A percentile compares a stretch with the other conserved stretches of the same genome.
phyloP scores from a whole-genome alignment of 768 basidiomycete species.

The Pleurotus tuoliensis region DNA sequence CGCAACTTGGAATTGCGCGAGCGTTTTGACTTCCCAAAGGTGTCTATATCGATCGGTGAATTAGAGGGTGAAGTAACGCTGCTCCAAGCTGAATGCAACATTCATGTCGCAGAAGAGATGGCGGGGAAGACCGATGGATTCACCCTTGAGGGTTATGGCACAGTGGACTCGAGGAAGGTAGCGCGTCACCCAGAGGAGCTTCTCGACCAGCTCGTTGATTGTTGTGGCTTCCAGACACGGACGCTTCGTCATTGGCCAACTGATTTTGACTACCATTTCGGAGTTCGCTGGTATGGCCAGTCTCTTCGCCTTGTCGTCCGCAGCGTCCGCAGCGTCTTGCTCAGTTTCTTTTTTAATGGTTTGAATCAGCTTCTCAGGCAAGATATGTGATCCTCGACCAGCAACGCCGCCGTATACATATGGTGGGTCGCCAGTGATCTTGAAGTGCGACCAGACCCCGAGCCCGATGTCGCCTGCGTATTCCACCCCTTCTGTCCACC shows the following conservation, averaged over 20 bases:
- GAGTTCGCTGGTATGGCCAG: neutral
- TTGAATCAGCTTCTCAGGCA: slow-evolving; percentile 4
- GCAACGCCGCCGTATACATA: slow-evolving; percentile 10
- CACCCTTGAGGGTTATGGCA: neutral
- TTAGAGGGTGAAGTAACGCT: slow-evolving; percentile 15
- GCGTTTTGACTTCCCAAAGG: slow-evolving; percentile 16
- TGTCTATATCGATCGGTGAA: slow-evolving; percentile 15
- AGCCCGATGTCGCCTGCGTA: neutral
- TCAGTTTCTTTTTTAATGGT: too few relatives aligned
- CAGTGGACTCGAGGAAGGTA: slow-evolving; percentile 13
- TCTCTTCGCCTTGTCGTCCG: neutral
- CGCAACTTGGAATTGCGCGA: slow-evolving; percentile 22
- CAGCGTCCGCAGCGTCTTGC: neutral
- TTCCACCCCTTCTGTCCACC: neutral
- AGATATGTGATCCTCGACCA: slow-evolving; percentile 17
- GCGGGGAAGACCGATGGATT: slow-evolving; percentile 12
- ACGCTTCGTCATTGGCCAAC: slow-evolving; percentile 13
- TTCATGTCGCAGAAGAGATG: neutral
- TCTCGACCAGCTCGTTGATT: slow-evolving; percentile 6
- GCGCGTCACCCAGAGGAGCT: slow-evolving; percentile 8
- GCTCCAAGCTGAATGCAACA: slow-evolving; percentile 4
- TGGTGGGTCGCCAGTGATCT: neutral
- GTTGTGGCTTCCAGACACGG: slow-evolving; percentile 8
- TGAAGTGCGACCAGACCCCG: neutral
- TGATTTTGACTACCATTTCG: slow-evolving; percentile 10